Percentiles rank a stretch among this genome's conserved stretches.
These are phyloP conservation scores for Lachnellula arida DNA, from an alignment of 2,329 filamentous ascomycete genomes.

Conservation along the genomic window DNA sequence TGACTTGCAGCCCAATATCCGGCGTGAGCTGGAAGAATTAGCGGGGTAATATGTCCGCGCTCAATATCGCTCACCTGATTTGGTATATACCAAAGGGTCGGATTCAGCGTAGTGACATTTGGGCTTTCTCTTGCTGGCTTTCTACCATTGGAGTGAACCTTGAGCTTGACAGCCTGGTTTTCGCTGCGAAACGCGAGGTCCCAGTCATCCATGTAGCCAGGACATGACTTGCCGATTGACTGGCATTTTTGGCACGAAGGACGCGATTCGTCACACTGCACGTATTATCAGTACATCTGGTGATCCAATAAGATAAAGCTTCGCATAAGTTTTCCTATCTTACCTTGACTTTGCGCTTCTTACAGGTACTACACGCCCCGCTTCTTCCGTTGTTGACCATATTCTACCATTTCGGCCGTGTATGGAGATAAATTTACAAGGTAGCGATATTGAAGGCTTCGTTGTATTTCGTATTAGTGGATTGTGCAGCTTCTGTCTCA, in stretches of 20 bases:
- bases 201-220: slow-evolving; percentile 10
- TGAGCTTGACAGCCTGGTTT: not conserved
- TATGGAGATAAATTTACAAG: too few relatives aligned
- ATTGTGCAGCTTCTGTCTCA: too few relatives aligned
- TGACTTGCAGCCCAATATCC: slow-evolving; percentile 4
- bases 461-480: too few relatives aligned
- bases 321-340: too few relatives aligned
- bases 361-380: slow-evolving; percentile 8
- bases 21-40: not conserved
- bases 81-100: not conserved
- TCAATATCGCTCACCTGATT: not conserved
- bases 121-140: not conserved
- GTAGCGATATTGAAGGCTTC: too few relatives aligned
- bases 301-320: not conserved
- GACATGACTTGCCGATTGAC: slow-evolving; percentile 7
- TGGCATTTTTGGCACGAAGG: slow-evolving; percentile 6
- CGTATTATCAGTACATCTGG: not conserved
- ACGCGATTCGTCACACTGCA: slow-evolving; percentile 7
- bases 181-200: slow-evolving; percentile 9
- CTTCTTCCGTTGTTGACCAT: slow-evolving; percentile 14
- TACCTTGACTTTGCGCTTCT: slow-evolving; percentile 12
- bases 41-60: not conserved
- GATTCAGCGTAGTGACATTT: not conserved
- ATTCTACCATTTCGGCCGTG: not conserved
- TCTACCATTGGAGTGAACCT: not conserved